A percentile compares a stretch with the other conserved stretches of the same genome.
These are phyloP conservation scores for Nymphaea colorata DNA, from an alignment of 164 flowering plant species.

Conservation along the genomic window DNA sequence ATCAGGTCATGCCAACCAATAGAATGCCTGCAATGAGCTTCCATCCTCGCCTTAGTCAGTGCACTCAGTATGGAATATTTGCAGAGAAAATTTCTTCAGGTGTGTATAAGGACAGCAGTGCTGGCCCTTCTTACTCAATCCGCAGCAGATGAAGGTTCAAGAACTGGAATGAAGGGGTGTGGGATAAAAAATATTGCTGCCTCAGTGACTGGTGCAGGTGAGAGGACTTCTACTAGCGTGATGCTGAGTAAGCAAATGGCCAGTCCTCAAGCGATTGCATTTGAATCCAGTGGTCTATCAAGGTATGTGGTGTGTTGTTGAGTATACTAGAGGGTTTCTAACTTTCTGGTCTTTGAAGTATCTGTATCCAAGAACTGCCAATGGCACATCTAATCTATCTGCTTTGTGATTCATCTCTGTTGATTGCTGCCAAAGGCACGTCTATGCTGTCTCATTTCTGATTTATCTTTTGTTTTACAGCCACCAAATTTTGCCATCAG, in stretches of 20 bases:
- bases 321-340: neutral
- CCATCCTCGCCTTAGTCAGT: slow-evolving; percentile 34
- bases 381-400: too few relatives aligned
- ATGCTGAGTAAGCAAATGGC: slow-evolving; percentile 26
- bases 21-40: slow-evolving; percentile 27
- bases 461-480: slow-evolving; percentile 18
- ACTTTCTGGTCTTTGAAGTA: neutral
- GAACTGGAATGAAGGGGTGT: slow-evolving; percentile 91
- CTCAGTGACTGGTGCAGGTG: slow-evolving; percentile 9
- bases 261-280: slow-evolving; percentile 23
- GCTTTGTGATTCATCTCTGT: too few relatives aligned
- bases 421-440: too few relatives aligned
- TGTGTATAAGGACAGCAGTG: slow-evolving; percentile 39
- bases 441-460: neutral
- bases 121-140: slow-evolving; percentile 58
- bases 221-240: slow-evolving; percentile 26
- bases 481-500: slow-evolving; percentile 31
- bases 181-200: slow-evolving; percentile 43
- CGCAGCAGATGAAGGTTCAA: slow-evolving; percentile 95
- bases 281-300: slow-evolving; percentile 31
- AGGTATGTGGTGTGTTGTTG: slow-evolving; percentile 19
- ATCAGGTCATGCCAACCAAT: slow-evolving; percentile 30
- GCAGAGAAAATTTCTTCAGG: slow-evolving; percentile 36
- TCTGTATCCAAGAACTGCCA: too few relatives aligned
- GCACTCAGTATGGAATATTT: slow-evolving; percentile 33